Conservation (phyloP, 2,329 filamentous ascomycete species). For the Aspergillus quadrilineatus region DNA sequence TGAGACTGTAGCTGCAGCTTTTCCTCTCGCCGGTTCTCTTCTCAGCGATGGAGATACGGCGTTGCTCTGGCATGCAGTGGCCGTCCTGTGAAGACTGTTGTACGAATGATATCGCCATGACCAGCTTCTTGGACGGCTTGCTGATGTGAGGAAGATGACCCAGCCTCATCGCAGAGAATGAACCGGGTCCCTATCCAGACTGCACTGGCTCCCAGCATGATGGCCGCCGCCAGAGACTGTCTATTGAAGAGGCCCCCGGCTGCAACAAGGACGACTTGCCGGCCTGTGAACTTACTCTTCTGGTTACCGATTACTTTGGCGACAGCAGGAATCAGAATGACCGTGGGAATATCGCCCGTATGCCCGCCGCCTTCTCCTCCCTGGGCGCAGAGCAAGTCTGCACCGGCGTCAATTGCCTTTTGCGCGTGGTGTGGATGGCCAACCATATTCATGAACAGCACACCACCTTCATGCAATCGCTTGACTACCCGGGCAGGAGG, state of each 20-base stretch:
- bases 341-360: slow-evolving; percentile 74
- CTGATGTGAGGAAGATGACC: not conserved
- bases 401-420: slow-evolving; percentile 89
- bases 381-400: slow-evolving; percentile 86
- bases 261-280: slow-evolving; percentile 85
- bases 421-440: slow-evolving; percentile 98
- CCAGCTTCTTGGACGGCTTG: slow-evolving; percentile 77
- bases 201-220: slow-evolving; percentile 87
- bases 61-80: slow-evolving; percentile 65
- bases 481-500: slow-evolving; percentile 87
- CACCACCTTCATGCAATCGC: slow-evolving; percentile 77
- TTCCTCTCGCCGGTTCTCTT: too few relatives aligned
- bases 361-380: slow-evolving; percentile 76
- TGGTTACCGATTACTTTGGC: not conserved
- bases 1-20: too few relatives aligned
- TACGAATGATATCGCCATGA: slow-evolving; percentile 93
- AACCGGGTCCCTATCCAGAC: slow-evolving; percentile 98
- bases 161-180: slow-evolving; percentile 63
- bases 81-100: slow-evolving; percentile 96
- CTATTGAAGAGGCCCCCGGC: slow-evolving; percentile 96
- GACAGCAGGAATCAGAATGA: slow-evolving; percentile 34
- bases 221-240: slow-evolving; percentile 78
- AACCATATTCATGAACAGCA: slow-evolving; percentile 99
- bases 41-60: not conserved
- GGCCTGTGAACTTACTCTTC: slow-evolving; percentile 57